Evolutionary conservation across 176 grass and related monocot species (phyloP), one percentile per base, ranked within the genome.

Genomic region (Bolboschoenus planiculmis): DNA sequence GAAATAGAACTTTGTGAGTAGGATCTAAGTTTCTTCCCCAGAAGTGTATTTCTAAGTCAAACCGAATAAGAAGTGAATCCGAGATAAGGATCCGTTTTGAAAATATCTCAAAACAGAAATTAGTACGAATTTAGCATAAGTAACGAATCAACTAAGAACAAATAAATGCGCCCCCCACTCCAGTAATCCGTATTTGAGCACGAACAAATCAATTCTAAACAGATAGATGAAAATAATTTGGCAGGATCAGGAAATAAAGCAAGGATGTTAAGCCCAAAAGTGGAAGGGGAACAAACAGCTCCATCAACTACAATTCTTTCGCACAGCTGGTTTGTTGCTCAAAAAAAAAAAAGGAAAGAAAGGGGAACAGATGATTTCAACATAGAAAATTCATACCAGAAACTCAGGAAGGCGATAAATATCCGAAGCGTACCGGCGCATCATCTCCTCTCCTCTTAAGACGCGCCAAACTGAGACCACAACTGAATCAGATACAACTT

Each of bases 381-480:
- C 46, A 20, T 33, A 35, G 48, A 36, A 37, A 51, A 15, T 20
- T 56, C 79, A 33, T 64, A 81, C 79, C 79, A 81, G 40, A 20
- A 81, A 81, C 63, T 81, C 40, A 61, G 56, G 56, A 58, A 58
- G 56, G 37, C 79, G 55, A 63, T 7, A 16, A 64, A 81, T 44
- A 54, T 81, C 79, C 11, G 57, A 48, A 48, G 15, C n/a, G 53
- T 55, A 81, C 27, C 79, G 53, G 23, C 57, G 56, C 79, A 81
- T 63, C 79, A 81, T 64, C 55, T 44, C 14, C 33, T 5, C 30
- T 42, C 34, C 35, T 63, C 57, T 29, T 14, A 7, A 57, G n/a
- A 47, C 33, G 10, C 30, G 14, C 13, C 10, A 63, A 81, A 62
- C 48, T 21, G 26, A 57, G 55, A 37, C 14, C n/a, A 24, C 35